Evolutionary conservation across 2,329 filamentous ascomycete species (phyloP), one percentile per base, ranked within the genome.

Genomic region (Neophaeococcomyces mojaviensis): DNA sequence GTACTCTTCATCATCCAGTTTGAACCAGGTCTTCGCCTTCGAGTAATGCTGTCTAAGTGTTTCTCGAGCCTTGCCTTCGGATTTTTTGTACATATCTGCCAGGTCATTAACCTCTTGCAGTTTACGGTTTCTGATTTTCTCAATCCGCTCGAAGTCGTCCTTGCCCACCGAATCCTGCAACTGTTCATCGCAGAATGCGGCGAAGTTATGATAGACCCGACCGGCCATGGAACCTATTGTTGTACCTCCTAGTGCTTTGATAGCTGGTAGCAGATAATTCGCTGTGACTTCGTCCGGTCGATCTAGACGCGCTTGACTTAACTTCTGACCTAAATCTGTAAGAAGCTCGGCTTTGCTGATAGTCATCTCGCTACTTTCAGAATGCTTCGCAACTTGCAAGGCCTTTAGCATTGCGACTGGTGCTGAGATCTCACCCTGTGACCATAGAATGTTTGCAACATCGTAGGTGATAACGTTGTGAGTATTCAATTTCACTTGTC

Each of bases 181-280:
- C 62, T 98, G 92, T 58, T 88, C 82, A 61, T 98, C 90, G 59
- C 94, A 98, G 62, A 98, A 98, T 42, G 82, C 78, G 20, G 94
- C 92, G 63, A 97, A 97, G 58, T 94, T 87, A 61, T 96, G 88
- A 58, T 88, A 96, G 1, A 97, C 92, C 54, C 87, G 77, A 1
- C 89, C 88, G 2, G 89, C 86, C 49, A 90, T 86, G 36, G 76
- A 72, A 1, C 85, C 84, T 44, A 81, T 74, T 4, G 68, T 75
- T 37, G 77, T 76, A 1, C 81, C 81, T 56, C 79, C 84, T 6
- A 98, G 71, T 59, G 94, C 86, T 54, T 81, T 82, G 22, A 97
- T 80, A 0, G 92, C 89, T 18, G 87, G 86, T 45, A 84, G 78
- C 0, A 98, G 74, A 58, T 96, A 97, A 30, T 84, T 81, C 55